Base-by-base conservation (phyloP, 352 stramenopile genomes). In the Phytophthora syringae region DNA sequence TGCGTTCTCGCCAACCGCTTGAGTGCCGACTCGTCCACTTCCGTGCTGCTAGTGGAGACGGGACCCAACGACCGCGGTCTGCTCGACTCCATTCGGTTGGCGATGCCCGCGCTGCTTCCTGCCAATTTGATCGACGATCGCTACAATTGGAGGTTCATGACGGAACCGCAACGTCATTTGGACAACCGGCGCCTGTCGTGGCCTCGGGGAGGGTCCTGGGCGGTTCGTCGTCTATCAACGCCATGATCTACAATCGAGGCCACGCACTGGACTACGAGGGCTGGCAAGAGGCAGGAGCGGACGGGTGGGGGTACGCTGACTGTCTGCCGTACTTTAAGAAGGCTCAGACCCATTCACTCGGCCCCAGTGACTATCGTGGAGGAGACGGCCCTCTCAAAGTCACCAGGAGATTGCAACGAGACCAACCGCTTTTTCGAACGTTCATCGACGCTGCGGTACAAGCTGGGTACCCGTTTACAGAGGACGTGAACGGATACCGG, bases 1-100 rank as follows among this genome's bases (percentile, higher is more conserved):
- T 97, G 90, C 58, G 87, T 98, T 44, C 74, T 98, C 22, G 94
- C 94, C 40, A 97, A 94, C 67, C 81, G 87, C 20, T 74, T 98
- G 34, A 96, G 70, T 12, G 89, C 91, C 16, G 77, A 98, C 56
- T 71, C 83, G 13, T 73, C 42, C 62, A 94, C 95, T 64, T 82
- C 79, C 22, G 94, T 98, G 70, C 72, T 97, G 18, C 76, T 98
- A 48, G 75, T 98, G n/a, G 94, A 98, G 69, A 89, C 94, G 12
- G 94, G 94, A 5, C 84, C 85, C 10, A 88, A 80, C 64, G 86
- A 97, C 67, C 61, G 74, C 47, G 76, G 95, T 97, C 64, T 76
- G 95, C 70, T 86, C 72, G 92, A 98, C 78, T 98, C 98, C 48
- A 86, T 98, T 52, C n/a, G n/a, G 88, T 98, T 15, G 93, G 93